Percentiles rank a stretch among this genome's conserved stretches.
Evolutionary conservation across 2,329 filamentous ascomycete species (phyloP).

Genomic region (Aspergillus phoenicis): DNA sequence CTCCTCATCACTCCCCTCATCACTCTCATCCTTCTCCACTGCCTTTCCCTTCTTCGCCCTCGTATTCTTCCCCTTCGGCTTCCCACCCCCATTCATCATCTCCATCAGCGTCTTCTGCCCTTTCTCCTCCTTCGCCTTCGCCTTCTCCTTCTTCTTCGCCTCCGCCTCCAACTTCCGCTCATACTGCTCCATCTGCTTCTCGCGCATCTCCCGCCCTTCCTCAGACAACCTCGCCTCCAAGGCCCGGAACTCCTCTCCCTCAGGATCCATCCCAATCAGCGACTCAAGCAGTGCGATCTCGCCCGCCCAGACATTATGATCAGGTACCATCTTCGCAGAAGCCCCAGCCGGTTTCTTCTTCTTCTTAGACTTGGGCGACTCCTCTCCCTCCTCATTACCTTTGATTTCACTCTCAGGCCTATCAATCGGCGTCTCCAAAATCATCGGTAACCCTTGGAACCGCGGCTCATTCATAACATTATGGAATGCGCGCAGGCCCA

Average conservation of each 20-base stretch:
- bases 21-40: constrained; percentile 12
- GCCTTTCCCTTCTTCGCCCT: constrained; percentile 9
- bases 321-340: constrained; percentile 59
- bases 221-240: constrained; percentile 68
- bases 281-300: constrained; percentile 95
- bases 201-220: constrained; percentile 70
- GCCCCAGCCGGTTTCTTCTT: constrained; percentile 28
- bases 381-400: constrained; percentile 9
- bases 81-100: constrained; percentile 33
- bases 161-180: constrained; percentile 71
- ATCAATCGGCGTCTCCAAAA: constrained; percentile 95
- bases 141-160: constrained; percentile 50
- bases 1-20: constrained; percentile 26
- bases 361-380: constrained; percentile 24
- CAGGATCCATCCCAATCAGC: constrained; percentile 79
- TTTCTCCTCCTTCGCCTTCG: constrained; percentile 44
- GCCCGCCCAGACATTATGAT: constrained; percentile 82
- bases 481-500: constrained; percentile 88
- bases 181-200: constrained; percentile 75
- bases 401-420: constrained; percentile 44
- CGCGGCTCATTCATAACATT: constrained; percentile 80
- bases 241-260: constrained; percentile 69
- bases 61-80: constrained; percentile 7
- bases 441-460: constrained; percentile 80
- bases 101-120: constrained; percentile 39